Percentiles rank a stretch among this genome's conserved stretches.
These are phyloP conservation scores for Podospora anserina DNA, from an alignment of 495 filamentous ascomycete genomes.

Conservation along the genomic window DNA sequence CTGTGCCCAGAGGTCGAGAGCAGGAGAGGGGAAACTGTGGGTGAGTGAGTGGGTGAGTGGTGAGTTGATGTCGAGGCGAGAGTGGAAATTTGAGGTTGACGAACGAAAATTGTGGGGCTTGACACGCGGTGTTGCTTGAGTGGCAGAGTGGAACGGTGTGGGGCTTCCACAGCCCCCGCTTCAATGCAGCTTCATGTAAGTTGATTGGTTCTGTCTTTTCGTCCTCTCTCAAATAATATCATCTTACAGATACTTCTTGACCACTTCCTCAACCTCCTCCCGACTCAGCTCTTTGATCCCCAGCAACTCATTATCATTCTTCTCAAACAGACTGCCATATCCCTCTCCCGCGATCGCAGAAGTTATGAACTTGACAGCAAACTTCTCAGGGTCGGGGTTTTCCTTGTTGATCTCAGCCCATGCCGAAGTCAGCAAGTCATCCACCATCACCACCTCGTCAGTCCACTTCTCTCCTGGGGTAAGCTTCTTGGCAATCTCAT, in stretches of 20 bases:
- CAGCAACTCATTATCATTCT: conserved; percentile 11
- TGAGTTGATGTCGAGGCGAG: not conserved
- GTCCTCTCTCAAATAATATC: not conserved
- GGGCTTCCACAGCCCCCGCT: not conserved
- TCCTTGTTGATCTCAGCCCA: conserved; percentile 10
- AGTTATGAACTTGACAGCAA: conserved; percentile 5
- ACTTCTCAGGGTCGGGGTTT: conserved; percentile 4
- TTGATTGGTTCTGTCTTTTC: not conserved
- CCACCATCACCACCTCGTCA: not conserved
- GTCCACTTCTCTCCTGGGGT: conserved; percentile 6
- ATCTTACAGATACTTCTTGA: not conserved
- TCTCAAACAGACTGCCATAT: conserved; percentile 9
- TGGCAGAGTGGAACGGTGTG: no score
- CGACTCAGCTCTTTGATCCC: conserved; percentile 14
- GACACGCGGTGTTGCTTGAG: not conserved
- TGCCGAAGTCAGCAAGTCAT: not conserved
- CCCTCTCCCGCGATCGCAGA: conserved; percentile 7
- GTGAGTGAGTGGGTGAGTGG: not conserved
- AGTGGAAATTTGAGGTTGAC: not conserved
- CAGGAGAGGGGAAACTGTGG: not conserved
- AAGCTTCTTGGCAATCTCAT: conserved; percentile 30
- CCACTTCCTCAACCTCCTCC: conserved; percentile 8
- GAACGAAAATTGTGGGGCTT: not conserved
- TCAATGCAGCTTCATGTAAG: not conserved
- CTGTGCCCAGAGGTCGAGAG: not conserved